Evolutionary conservation across 2,329 filamentous ascomycete species (phyloP).

Genomic region (Neonectria coccinea): DNA sequence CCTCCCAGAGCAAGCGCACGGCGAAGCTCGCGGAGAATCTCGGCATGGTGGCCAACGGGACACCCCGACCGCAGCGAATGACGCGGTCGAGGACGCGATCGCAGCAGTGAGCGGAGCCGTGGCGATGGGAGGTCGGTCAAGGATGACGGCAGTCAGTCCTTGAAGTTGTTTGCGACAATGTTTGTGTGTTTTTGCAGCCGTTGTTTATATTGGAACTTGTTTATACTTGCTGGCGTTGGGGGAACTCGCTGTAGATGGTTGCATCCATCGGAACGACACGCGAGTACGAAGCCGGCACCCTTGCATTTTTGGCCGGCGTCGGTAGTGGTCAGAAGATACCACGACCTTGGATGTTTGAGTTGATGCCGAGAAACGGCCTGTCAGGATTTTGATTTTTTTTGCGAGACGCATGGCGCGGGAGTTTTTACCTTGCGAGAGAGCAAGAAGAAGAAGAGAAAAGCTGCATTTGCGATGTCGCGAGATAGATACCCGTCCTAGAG

Average conservation of each 20-base stretch:
- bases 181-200: neutral
- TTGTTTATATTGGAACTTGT: neutral
- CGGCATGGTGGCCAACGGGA: conserved; percentile 51
- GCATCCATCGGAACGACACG: conserved; percentile 19
- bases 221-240: conserved; percentile 6
- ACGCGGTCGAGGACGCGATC: conserved; percentile 48
- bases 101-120: conserved; percentile 32
- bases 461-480: neutral
- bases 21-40: conserved; percentile 48
- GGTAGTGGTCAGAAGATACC: conserved; percentile 36
- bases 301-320: conserved; percentile 35
- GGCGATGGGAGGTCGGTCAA: neutral
- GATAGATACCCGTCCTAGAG: conserved; percentile 3
- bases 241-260: conserved; percentile 9
- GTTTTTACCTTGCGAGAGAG: neutral
- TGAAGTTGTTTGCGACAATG: neutral
- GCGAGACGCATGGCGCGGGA: neutral
- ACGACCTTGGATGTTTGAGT: conserved; percentile 21
- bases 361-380: conserved; percentile 9
- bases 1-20: conserved; percentile 43
- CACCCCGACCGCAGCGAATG: conserved; percentile 49
- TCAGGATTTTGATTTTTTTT: conserved; percentile 6
- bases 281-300: conserved; percentile 22
- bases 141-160: neutral
- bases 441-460: neutral